Conservation (phyloP, 192 early-diverging fungal genomes). For the Dissophora ornata region DNA sequence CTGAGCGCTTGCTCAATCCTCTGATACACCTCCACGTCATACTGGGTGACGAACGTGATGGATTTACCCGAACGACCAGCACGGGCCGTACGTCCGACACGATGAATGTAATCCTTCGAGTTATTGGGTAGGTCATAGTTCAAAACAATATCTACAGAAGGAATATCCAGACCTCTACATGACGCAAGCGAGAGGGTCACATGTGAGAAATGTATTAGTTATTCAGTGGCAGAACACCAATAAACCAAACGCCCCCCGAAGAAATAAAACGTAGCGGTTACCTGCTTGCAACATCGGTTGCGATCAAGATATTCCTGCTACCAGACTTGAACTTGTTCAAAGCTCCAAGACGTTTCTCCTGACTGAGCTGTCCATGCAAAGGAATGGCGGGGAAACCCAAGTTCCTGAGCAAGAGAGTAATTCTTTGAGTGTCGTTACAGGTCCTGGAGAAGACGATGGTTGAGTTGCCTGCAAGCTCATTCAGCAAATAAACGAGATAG, state of each 20-base stretch:
- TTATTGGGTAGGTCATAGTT: constrained; percentile 96
- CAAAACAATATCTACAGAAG: constrained; percentile 93
- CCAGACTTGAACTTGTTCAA: constrained; percentile 96
- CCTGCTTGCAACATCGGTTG: constrained; percentile 94
- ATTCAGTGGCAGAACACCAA: not conserved
- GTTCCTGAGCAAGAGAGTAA: constrained; percentile 89
- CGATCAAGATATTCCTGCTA: constrained; percentile 87
- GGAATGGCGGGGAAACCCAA: constrained; percentile 96
- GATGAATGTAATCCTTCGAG: constrained; percentile 90
- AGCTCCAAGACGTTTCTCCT: constrained; percentile 92
- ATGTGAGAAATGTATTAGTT: too few species aligned
- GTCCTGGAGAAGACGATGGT: constrained; percentile 95
- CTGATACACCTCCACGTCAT: constrained; percentile 95
- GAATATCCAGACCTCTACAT: constrained; percentile 89
- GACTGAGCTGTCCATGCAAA: constrained; percentile 92
- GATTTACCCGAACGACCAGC: constrained; percentile 85
- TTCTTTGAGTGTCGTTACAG: constrained; percentile 85
- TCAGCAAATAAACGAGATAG: constrained; percentile 92
- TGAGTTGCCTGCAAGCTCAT: constrained; percentile 91
- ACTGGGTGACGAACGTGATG: constrained; percentile 87
- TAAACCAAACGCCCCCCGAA: not conserved
- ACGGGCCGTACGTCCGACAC: constrained; percentile 87
- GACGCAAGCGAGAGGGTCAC: too few species aligned
- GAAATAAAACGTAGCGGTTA: constrained; percentile 8
- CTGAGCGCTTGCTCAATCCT: constrained; percentile 91